Conservation (phyloP, 257 asterid genomes). For the Ophiorrhiza pumila region DNA sequence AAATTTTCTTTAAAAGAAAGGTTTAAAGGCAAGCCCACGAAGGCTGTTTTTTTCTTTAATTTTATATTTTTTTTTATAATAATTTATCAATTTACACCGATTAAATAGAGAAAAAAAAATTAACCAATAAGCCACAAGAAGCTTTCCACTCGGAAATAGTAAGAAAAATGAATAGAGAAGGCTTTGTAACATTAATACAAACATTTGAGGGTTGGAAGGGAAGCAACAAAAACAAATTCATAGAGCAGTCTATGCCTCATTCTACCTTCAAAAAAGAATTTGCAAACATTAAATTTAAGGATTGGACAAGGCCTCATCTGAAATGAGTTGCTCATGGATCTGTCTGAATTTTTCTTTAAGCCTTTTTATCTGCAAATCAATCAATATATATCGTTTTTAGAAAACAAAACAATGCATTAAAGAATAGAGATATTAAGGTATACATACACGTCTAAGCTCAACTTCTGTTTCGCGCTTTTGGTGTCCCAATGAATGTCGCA, state of each 20-base stretch:
- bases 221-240: not conserved
- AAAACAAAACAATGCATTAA: slow-evolving; percentile 3
- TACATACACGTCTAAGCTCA: slow-evolving; percentile 73
- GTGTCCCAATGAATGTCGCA: slow-evolving; percentile 71
- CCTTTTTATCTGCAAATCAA: slow-evolving; percentile 60
- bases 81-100: too few species aligned
- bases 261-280: not conserved
- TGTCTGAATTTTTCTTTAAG: slow-evolving; percentile 81
- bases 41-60: too few species aligned
- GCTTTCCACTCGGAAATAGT: too few species aligned
- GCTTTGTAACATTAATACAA: not conserved
- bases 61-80: too few species aligned
- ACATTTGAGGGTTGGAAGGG: not conserved
- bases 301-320: slow-evolving; percentile 33
- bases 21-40: too few species aligned
- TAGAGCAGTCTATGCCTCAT: not conserved
- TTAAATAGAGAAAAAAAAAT: too few species aligned
- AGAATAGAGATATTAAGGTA: slow-evolving; percentile 7
- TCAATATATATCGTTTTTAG: slow-evolving; percentile 12
- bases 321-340: slow-evolving; percentile 64
- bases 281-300: slow-evolving; percentile 3
- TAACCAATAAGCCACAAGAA: too few species aligned
- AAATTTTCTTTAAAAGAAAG: too few species aligned
- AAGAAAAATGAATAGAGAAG: not conserved
- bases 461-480: slow-evolving; percentile 72